phyloP scores from a whole-genome alignment of 1,284 basidiomycete species.

The Volvariella volvacea region DNA sequence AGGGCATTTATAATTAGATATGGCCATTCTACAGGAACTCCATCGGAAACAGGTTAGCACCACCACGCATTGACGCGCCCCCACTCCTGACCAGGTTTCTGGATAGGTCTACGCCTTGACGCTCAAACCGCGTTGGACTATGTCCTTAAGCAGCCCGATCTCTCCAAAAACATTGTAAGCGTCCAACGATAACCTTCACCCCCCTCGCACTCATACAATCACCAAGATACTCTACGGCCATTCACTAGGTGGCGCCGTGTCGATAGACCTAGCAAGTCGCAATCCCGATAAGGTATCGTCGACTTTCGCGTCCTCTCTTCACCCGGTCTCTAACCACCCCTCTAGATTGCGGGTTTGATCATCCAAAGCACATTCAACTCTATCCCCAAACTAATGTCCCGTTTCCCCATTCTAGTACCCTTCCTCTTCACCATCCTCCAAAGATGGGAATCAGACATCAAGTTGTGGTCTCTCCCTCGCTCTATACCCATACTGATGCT shows the following conservation, averaged over 20 bases:
- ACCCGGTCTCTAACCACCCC: background rate
- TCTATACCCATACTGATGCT: slow-evolving; percentile 25
- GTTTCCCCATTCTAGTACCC: slow-evolving; percentile 18
- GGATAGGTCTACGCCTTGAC: slow-evolving; percentile 28
- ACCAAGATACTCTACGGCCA: slow-evolving; percentile 31
- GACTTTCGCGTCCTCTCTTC: background rate
- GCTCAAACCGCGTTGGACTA: slow-evolving; percentile 34
- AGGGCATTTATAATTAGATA: slow-evolving; percentile 17
- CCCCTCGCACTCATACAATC: background rate
- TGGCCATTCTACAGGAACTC: slow-evolving; percentile 24
- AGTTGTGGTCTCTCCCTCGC: slow-evolving; percentile 17
- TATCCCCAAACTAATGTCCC: slow-evolving; percentile 24
- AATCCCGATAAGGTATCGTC: slow-evolving; percentile 22
- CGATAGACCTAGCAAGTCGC: slow-evolving; percentile 32
- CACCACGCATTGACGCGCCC: background rate
- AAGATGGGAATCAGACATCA: slow-evolving; percentile 25
- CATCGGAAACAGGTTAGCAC: slow-evolving; percentile 25
- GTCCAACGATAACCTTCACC: background rate
- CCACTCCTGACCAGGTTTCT: background rate
- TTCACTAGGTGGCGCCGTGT: slow-evolving; percentile 36
- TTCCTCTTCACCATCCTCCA: slow-evolving; percentile 24
- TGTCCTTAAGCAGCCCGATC: slow-evolving; percentile 19
- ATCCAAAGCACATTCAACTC: slow-evolving; percentile 33
- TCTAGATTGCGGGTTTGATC: slow-evolving; percentile 25
- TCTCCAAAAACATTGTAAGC: slow-evolving; percentile 12